Evolutionary conservation across 805 yeast species (phyloP), one percentile per base, ranked within the genome.

Genomic region (Kregervanrija fluxuum): DNA sequence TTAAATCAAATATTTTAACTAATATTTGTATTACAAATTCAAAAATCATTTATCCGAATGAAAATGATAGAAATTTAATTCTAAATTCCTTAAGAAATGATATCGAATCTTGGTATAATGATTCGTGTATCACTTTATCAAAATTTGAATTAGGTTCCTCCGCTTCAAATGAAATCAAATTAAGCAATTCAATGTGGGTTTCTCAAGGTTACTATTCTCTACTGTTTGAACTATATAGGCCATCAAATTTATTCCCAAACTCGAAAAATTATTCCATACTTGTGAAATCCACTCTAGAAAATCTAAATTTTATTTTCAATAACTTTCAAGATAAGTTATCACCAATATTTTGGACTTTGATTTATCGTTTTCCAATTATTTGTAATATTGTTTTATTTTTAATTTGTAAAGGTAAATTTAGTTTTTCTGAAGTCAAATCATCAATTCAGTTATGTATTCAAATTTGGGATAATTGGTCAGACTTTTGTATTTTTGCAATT

Each of bases 301-400:
- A 71, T 11, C 54, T 74, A 38, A 68, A 75, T 14, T 70, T 67
- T 51, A 70, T 74, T 1, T 73, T 73, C 56, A 67, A 65, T 36
- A 49, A 74, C 4, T 74, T 70, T 57, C 66, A 68, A 35, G 62
- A 70, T 9, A 70, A 67, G 40, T 51, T 69, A 35, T 53, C 74
- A 31, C 79, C 79, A 0, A 54, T 71, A 46, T 73, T 71, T 45
- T 75, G 80, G 80, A 68, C 72, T 15, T 71, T 77, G 1, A 52
- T 71, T 9, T 69, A 71, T 50, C 61, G 75, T 42, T 68, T 75
- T 22, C 47, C 48, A 16, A 41, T 34, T 32, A 42, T 17, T 14
- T 16, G 36, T 3, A 28, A 41, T 11, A 32, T 16, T 17, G 16
- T 34, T 22, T 16, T 45, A 36, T 34, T 35, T 8, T 41, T 42